Base-by-base conservation (phyloP, 2,329 filamentous ascomycete species). In the Metarhizium anisopliae region DNA sequence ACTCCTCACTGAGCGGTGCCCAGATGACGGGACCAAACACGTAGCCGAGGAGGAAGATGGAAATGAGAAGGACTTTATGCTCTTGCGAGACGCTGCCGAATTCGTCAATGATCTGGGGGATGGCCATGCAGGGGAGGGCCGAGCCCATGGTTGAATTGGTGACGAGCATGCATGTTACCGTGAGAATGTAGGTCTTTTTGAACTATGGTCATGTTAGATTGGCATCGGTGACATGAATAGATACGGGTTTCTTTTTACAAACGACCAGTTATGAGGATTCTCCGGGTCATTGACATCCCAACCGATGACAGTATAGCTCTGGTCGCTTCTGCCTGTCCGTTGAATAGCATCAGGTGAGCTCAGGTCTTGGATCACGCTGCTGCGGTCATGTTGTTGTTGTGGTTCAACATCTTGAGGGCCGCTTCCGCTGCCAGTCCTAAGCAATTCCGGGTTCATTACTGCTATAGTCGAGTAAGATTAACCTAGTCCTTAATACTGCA, bases 101-200 rank as follows among this genome's bases (percentile, higher is more conserved):
- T 60, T 85, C 74, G 4, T 70, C 64, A 2, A 76, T 71, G 50
- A 88, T 85, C 50, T 76, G 77, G 2, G 78, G 74, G 2, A 83
- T 77, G 11, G 82, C 81, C 66, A 85, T 85, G 55, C 82, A 81
- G 0, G 85, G 83, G 6, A 89, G 72, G 0, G 83, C 77, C 47
- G 80, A 85, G 2, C 81, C 82, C 69, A 89, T 81, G 7, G 85
- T 89, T 35, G 79, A 83, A 67, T 89, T 89, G 65, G 86, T 73
- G 50, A 88, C 83, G 55, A 79, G 75, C 59, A 79, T 66, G 70
- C 84, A 82, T 2, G 79, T 78, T 1, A 80, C 74, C 30, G 80
- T 62, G 2, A 85, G 64, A 6, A 87, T 75, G 47, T 72, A 70
- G 1, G 70, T 60, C 64, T 87, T 88, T 62, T 76, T 81, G 52